Conservation (phyloP, 2,329 filamentous ascomycete genomes). For the Intubia oerlemansii region DNA sequence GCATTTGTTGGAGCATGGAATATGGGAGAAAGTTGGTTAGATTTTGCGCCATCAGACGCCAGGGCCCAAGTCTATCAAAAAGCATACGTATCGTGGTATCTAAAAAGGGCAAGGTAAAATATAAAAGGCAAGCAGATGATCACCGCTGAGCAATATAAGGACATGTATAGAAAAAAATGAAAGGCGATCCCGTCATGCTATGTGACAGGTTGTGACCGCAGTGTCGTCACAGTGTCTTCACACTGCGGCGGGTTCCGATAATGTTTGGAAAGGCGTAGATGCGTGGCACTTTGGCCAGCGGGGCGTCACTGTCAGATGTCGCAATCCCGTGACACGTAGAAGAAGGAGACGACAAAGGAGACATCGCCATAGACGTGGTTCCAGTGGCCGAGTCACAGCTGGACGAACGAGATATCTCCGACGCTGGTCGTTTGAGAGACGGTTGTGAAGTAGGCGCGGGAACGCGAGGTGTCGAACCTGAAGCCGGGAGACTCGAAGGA, state of each 20-base stretch:
- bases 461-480: constrained; percentile 9
- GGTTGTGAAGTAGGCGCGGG: constrained; percentile 24
- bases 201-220: neutral
- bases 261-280: constrained; percentile 16
- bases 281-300: constrained; percentile 14
- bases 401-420: constrained; percentile 27
- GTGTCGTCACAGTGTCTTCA: constrained; percentile 4
- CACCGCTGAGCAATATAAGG: neutral
- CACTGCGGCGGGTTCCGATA: constrained; percentile 17
- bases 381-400: constrained; percentile 19
- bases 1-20: no score
- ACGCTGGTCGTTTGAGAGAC: constrained; percentile 27
- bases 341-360: neutral
- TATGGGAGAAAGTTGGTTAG: no score
- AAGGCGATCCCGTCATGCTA: neutral
- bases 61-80: no score
- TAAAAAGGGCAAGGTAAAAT: no score
- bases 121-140: neutral
- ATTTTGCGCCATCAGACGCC: no score
- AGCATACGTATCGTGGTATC: no score
- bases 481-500: no score
- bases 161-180: neutral
- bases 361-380: constrained; percentile 8
- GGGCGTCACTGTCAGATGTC: constrained; percentile 9
- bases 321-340: no score